Percentiles rank a stretch among this genome's conserved stretches.
Evolutionary conservation across 1,284 basidiomycete genomes (phyloP).

Genomic region (Microbotryum saponariae): DNA sequence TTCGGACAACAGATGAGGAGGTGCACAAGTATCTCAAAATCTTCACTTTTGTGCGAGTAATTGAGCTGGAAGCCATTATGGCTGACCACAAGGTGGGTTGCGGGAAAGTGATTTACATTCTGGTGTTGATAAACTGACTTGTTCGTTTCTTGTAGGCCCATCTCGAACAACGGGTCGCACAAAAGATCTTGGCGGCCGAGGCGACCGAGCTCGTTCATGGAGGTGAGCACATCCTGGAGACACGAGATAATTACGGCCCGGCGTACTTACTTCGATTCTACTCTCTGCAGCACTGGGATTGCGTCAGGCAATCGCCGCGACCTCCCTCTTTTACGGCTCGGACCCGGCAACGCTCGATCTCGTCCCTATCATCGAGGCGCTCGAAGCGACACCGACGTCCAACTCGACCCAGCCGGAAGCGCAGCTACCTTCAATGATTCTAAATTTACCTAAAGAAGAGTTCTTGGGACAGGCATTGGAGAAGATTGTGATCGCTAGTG

Average conservation of each 20-base stretch:
- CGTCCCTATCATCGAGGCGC: conserved; percentile 50
- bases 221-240: conserved; percentile 46
- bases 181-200: conserved; percentile 73
- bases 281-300: conserved; percentile 43
- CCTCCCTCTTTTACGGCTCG: conserved; percentile 55
- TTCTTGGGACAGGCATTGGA: conserved; percentile 41
- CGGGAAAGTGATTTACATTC: too few relatives aligned
- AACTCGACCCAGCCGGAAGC: conserved; percentile 47
- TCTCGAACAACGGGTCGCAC: conserved; percentile 60
- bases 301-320: conserved; percentile 53
- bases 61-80: conserved; percentile 56
- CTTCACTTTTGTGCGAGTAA: conserved; percentile 68
- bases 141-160: conserved; percentile 14
- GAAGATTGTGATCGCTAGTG: conserved; percentile 15
- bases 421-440: conserved; percentile 48
- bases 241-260: not conserved
- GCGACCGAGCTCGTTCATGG: conserved; percentile 82
- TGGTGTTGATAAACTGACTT: too few relatives aligned
- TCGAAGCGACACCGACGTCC: conserved; percentile 56
- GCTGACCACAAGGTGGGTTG: conserved; percentile 52
- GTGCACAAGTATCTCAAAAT: conserved; percentile 71
- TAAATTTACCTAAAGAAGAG: conserved; percentile 52
- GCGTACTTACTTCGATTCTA: not conserved
- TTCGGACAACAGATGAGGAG: conserved; percentile 71
- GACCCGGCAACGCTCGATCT: conserved; percentile 48